These are phyloP conservation scores for Drosera capensis DNA, from an alignment of 148 eudicot species.

Conservation along the genomic window DNA sequence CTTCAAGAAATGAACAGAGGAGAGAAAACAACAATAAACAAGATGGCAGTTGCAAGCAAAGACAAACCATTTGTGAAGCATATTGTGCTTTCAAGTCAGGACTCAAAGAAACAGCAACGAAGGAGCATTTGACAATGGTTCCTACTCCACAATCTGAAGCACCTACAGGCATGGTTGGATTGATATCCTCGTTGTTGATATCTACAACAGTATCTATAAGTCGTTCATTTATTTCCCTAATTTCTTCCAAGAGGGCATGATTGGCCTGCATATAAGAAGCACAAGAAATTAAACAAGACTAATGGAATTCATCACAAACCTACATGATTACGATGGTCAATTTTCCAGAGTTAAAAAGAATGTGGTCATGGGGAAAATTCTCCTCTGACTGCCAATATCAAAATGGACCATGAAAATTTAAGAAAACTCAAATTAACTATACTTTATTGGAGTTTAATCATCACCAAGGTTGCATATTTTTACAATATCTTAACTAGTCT, in stretches of 20 bases:
- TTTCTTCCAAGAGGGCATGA: constrained; percentile 72
- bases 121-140: constrained; percentile 50
- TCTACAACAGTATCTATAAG: constrained; percentile 71
- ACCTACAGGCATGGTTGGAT: constrained; percentile 37
- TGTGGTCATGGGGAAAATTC: too few species aligned
- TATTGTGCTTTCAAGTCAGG: constrained; percentile 68
- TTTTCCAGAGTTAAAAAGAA: too few species aligned
- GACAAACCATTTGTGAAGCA: constrained; percentile 74
- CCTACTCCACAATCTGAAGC: constrained; percentile 50
- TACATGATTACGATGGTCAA: too few species aligned
- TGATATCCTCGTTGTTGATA: constrained; percentile 47
- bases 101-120: constrained; percentile 66
- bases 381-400: too few species aligned
- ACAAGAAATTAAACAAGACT: too few species aligned
- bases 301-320: too few species aligned
- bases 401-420: too few species aligned
- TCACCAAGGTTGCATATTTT: too few species aligned
- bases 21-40: background rate
- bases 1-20: constrained; percentile 5
- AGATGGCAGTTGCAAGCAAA: constrained; percentile 1
- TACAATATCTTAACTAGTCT: too few species aligned
- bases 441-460: too few species aligned
- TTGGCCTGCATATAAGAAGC: constrained; percentile 31
- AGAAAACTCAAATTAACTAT: too few species aligned
- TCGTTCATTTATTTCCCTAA: constrained; percentile 63